phyloP scores from a whole-genome alignment of 441 rosid genomes.

The Brassica hybrid region DNA sequence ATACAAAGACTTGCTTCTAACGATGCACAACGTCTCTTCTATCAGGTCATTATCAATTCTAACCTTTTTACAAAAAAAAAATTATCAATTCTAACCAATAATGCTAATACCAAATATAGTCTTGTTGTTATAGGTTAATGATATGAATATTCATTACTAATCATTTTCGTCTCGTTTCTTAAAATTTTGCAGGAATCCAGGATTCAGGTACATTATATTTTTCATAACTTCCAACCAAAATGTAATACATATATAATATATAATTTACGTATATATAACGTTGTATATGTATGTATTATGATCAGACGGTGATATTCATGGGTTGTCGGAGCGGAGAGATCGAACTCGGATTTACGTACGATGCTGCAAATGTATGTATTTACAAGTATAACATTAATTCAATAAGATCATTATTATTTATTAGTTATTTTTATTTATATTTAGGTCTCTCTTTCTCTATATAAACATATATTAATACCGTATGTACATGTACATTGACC shows the following conservation, averaged over 20 bases:
- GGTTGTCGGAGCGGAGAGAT: slow-evolving; percentile 86
- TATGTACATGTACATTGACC: slow-evolving; percentile 17
- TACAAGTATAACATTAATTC: not conserved
- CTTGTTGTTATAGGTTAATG: not conserved
- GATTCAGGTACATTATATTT: slow-evolving; percentile 62
- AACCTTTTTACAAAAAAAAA: too few species aligned
- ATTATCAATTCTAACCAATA: not conserved
- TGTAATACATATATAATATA: not conserved
- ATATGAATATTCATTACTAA: not conserved
- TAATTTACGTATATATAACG: not conserved
- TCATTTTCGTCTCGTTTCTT: slow-evolving; percentile 24
- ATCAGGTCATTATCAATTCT: slow-evolving; percentile 51
- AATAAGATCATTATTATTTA: slow-evolving; percentile 1
- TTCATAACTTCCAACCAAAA: slow-evolving; percentile 2
- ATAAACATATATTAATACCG: not conserved
- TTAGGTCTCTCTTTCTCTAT: not conserved
- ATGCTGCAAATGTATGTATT: slow-evolving; percentile 49
- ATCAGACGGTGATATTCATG: slow-evolving; percentile 78
- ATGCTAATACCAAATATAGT: not conserved
- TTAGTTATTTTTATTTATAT: not conserved
- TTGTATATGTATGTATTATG: slow-evolving; percentile 8
- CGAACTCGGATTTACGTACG: slow-evolving; percentile 72
- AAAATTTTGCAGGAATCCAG: slow-evolving; percentile 66
- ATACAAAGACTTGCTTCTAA: slow-evolving; percentile 49
- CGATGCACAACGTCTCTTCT: slow-evolving; percentile 62